Base-by-base conservation (phyloP, 345 rosid species). In the Rhizophora apiculata region DNA sequence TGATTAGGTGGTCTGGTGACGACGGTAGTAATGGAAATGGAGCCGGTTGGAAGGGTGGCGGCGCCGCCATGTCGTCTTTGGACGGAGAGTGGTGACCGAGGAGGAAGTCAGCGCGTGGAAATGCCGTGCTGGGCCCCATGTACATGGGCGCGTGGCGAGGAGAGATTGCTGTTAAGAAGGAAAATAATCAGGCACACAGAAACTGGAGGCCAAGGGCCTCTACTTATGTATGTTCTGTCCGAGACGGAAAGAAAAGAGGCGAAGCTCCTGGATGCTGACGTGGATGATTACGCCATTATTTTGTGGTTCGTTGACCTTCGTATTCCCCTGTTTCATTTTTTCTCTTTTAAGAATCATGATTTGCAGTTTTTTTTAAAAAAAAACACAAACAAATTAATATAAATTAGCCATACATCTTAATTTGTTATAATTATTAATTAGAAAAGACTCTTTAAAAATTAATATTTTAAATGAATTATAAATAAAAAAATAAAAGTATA, bases 261-360 rank as follows among this genome's bases (percentile, higher is more conserved):
- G 19, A 31, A 37, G 26, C n/a, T 8, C 16, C 16, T 43, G 64
- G 68, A 68, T 34, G 74, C 34, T 81, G 87, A 84, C 82, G 87
- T 80, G 80, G 76, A 26, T 0, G 22, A 31, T 81, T 74, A 82
- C 73, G 77, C 77, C 76, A 74, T 75, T 53, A 0, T 5, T 10
- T 67, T 18, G 56, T 5, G 16, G 39, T 59, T 71, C 78, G 92
- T 86, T 87, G 92, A 87, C 89, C 34, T 58, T 20, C 19, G 0
- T 3, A 9, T 58, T 69, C 72, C 22, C 30, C 19, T 37, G 62
- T 27, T 31, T 51, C 60, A 26, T 7, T 9, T 37, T 26, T 15
- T 53, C 24, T 11, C 15, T 21, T 13, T 66, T n/a, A 11, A 10
- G 16, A 5, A 31, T 18, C 29, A 11, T 16, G 15, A 39, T 39